These are phyloP conservation scores for Solanum sitiens DNA, from an alignment of 257 asterid species.

Conservation along the genomic window DNA sequence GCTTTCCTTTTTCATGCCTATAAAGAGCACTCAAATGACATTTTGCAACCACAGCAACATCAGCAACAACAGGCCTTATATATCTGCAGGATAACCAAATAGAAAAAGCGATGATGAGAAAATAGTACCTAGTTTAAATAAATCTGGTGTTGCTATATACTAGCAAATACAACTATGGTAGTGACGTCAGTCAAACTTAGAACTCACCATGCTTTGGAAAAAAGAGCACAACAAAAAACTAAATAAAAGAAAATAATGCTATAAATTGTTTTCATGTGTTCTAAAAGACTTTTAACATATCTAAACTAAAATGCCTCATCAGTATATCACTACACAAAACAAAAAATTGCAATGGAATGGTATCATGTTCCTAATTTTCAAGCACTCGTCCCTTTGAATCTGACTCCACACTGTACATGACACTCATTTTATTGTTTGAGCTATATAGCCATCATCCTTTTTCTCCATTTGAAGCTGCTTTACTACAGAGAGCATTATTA, in stretches of 20 bases:
- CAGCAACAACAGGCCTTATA: constrained; percentile 89
- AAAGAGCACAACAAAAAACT: background rate
- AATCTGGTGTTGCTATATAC: background rate
- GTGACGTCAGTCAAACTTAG: background rate
- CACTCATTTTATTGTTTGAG: background rate
- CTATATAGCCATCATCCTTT: background rate
- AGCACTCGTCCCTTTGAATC: background rate
- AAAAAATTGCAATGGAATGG: background rate
- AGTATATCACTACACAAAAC: background rate
- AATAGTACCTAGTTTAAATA: background rate
- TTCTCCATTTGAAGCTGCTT: background rate
- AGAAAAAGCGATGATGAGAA: background rate
- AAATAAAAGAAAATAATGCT: background rate
- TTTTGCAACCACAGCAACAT: constrained; percentile 89
- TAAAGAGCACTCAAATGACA: constrained; percentile 91
- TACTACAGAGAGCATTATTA: constrained; percentile 3
- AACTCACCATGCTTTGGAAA: background rate
- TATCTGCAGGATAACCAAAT: constrained; percentile 35
- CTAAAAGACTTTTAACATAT: background rate
- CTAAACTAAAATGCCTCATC: background rate
- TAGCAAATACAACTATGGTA: background rate
- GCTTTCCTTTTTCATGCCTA: constrained; percentile 82
- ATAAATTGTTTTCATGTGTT: background rate
- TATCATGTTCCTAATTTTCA: background rate
- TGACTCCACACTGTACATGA: background rate